Evolutionary conservation across 2,329 filamentous ascomycete genomes (phyloP).

Genomic region (Trichoderma semiorbis): DNA sequence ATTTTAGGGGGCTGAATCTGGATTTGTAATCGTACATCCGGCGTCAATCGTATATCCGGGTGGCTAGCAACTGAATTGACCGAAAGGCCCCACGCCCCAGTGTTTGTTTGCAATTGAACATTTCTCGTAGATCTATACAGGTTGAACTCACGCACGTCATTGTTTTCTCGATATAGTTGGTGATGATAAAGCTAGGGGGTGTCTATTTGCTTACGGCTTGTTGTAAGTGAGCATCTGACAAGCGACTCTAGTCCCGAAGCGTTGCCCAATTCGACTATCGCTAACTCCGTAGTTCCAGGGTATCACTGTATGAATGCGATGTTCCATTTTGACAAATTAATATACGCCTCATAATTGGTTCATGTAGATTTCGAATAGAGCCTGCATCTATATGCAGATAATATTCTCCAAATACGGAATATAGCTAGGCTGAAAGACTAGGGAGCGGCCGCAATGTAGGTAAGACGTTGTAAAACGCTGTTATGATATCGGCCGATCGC

Average conservation of each 20-base stretch:
- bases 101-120: background rate
- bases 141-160: background rate
- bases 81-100: background rate
- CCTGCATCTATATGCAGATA: background rate
- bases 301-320: background rate
- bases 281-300: background rate
- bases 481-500: background rate
- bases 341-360: background rate
- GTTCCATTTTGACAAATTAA: background rate
- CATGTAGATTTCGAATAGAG: background rate
- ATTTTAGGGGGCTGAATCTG: background rate
- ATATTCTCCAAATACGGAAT: background rate
- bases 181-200: background rate
- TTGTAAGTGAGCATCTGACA: background rate
- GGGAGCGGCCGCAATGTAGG: background rate
- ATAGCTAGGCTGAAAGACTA: too few species aligned
- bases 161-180: background rate
- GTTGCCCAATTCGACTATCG: background rate
- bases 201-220: background rate
- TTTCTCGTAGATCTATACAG: background rate
- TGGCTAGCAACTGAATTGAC: background rate
- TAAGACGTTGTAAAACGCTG: background rate
- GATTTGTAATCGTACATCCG: background rate
- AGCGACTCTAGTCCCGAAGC: background rate
- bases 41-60: background rate